phyloP scores from a whole-genome alignment of 75 land plant genomes.

The Pinus tabuliformis region DNA sequence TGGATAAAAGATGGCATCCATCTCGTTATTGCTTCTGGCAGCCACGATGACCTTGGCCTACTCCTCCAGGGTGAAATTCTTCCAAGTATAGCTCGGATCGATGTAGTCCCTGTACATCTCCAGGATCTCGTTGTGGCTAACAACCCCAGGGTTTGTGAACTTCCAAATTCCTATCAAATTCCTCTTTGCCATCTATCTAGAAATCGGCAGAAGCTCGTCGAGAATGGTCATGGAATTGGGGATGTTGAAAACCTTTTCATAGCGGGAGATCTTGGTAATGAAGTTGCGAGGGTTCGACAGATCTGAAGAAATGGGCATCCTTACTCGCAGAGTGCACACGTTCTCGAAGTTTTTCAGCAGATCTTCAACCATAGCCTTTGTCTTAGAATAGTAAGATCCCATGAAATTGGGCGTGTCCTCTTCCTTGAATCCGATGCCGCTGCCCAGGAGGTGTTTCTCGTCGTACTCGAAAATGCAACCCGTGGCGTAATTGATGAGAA shows the following conservation, averaged over 20 bases:
- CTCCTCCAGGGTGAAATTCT: conserved; percentile 72
- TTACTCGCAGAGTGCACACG: conserved; percentile 69
- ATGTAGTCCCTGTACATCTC: conserved; percentile 70
- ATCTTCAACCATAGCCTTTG: conserved; percentile 81
- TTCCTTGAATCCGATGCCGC: conserved; percentile 68
- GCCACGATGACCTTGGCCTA: conserved; percentile 81
- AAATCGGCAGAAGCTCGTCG: conserved; percentile 74
- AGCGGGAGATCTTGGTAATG: conserved; percentile 73
- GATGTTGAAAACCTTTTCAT: conserved; percentile 71
- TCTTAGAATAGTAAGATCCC: conserved; percentile 73
- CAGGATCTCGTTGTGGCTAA: conserved; percentile 69
- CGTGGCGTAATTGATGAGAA: conserved; percentile 66
- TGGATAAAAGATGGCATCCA: too few relatives aligned
- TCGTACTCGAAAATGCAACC: conserved; percentile 83
- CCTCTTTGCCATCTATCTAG: conserved; percentile 78
- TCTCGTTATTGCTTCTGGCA: conserved; percentile 74
- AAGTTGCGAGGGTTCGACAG: conserved; percentile 70
- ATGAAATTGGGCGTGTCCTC: conserved; percentile 67
- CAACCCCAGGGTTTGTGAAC: conserved; percentile 64
- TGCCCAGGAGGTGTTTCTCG: conserved; percentile 41
- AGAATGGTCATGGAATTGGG: conserved; percentile 76
- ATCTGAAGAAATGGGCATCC: conserved; percentile 76
- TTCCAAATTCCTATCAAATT: conserved; percentile 64
- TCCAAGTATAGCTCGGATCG: conserved; percentile 67
- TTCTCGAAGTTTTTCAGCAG: conserved; percentile 66